phyloP scores from a whole-genome alignment of 2,329 filamentous ascomycete species.

The Eurotiales sp. region DNA sequence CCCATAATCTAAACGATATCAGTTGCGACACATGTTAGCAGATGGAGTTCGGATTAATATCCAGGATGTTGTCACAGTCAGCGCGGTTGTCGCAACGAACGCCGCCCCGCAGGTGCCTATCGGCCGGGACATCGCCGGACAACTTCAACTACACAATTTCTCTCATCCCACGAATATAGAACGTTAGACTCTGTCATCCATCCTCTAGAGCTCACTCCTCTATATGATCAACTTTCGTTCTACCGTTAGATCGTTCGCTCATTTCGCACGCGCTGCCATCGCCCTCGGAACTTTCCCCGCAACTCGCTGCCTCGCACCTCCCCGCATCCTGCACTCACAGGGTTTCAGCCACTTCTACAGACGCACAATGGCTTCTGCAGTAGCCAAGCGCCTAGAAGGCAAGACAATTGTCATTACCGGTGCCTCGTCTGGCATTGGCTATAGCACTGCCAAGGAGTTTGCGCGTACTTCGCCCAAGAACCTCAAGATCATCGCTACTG shows the following conservation, averaged over 20 bases:
- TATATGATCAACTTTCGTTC: slow-evolving; percentile 10
- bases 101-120: slow-evolving; percentile 4
- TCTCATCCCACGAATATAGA: not conserved
- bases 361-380: slow-evolving; percentile 62
- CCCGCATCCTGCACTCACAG: slow-evolving; percentile 3
- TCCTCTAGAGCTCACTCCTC: not conserved
- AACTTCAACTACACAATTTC: too few relatives aligned
- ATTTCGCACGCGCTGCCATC: not conserved
- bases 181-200: not conserved
- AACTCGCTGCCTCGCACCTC: not conserved
- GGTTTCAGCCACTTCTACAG: slow-evolving; percentile 2
- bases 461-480: slow-evolving; percentile 76
- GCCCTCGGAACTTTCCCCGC: slow-evolving; percentile 9
- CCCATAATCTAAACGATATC: too few relatives aligned
- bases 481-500: slow-evolving; percentile 81
- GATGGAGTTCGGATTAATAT: not conserved
- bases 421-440: slow-evolving; percentile 88
- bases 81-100: slow-evolving; percentile 3
- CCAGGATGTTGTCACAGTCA: too few relatives aligned
- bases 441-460: slow-evolving; percentile 74
- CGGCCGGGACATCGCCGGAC: too few relatives aligned
- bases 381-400: slow-evolving; percentile 79
- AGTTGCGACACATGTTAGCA: too few relatives aligned
- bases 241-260: not conserved
- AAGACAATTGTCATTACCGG: slow-evolving; percentile 92